These are phyloP conservation scores for Diaporthe citrichinensis DNA, from an alignment of 2,329 filamentous ascomycete species.

Conservation along the genomic window DNA sequence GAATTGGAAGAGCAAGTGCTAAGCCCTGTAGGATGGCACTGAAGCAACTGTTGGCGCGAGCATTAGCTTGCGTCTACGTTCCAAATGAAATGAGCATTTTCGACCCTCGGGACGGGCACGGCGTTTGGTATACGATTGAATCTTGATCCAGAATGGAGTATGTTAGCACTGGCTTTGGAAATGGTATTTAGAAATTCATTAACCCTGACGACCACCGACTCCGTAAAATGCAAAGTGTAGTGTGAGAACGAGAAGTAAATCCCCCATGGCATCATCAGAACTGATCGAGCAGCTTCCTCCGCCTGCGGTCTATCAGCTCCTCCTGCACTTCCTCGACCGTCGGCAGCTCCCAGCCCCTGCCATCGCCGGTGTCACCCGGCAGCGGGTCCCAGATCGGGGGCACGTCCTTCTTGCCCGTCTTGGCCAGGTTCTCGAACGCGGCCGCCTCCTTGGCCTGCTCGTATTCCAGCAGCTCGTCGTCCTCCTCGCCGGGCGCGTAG, in stretches of 20 bases:
- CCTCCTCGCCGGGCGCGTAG: constrained; percentile 93
- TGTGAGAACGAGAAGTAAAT: neutral
- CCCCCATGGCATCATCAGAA: constrained; percentile 57
- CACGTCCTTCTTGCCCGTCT: constrained; percentile 61
- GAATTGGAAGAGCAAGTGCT: constrained; percentile 70
- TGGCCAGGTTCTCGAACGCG: constrained; percentile 78
- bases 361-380: constrained; percentile 89
- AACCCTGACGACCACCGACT: constrained; percentile 35
- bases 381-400: constrained; percentile 85
- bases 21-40: neutral
- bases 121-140: constrained; percentile 13
- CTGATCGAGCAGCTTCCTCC: constrained; percentile 87
- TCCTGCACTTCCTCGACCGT: constrained; percentile 94
- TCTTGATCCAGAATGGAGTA: constrained; percentile 1
- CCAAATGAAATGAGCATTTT: constrained; percentile 9
- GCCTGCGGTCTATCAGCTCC: constrained; percentile 89
- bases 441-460: constrained; percentile 88
- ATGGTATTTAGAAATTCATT: constrained; percentile 22
- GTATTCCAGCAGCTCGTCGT: constrained; percentile 83
- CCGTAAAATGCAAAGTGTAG: constrained; percentile 34
- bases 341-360: constrained; percentile 85
- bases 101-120: neutral
- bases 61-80: neutral
- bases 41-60: neutral
- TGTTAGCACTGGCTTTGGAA: constrained; percentile 3